phyloP scores from a whole-genome alignment of 2,329 filamentous ascomycete species.

The Fusarium dimerum region DNA sequence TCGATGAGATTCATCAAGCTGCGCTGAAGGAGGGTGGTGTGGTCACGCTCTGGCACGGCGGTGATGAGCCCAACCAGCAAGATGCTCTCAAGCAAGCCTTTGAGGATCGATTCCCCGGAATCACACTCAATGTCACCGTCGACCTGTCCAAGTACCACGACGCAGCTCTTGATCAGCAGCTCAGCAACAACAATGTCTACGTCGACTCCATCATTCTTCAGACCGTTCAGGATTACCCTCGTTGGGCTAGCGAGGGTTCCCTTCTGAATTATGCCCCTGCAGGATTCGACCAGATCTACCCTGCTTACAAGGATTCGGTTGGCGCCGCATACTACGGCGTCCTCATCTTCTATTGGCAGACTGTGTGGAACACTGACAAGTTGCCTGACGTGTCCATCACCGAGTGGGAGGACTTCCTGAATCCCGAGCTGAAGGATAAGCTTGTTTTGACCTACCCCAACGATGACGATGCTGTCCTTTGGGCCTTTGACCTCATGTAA shows the following conservation, averaged over 20 bases:
- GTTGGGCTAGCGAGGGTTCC: slow-evolving; percentile 49
- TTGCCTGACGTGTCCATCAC: not conserved
- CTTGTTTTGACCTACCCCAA: slow-evolving; percentile 56
- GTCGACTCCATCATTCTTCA: slow-evolving; percentile 48
- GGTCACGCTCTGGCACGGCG: slow-evolving; percentile 45
- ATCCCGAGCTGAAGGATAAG: slow-evolving; percentile 53
- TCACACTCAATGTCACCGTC: slow-evolving; percentile 43
- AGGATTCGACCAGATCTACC: too few species aligned
- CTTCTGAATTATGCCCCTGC: slow-evolving; percentile 46
- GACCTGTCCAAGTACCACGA: slow-evolving; percentile 52
- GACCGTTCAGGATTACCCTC: slow-evolving; percentile 52
- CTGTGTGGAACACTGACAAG: not conserved
- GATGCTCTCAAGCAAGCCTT: slow-evolving; percentile 40
- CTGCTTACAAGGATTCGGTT: not conserved
- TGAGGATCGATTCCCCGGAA: slow-evolving; percentile 43
- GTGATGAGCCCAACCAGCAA: slow-evolving; percentile 42
- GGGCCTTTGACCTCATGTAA: slow-evolving; percentile 49
- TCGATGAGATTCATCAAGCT: slow-evolving; percentile 49
- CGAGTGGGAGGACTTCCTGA: slow-evolving; percentile 44
- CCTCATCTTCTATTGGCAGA: not conserved
- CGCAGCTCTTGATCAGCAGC: slow-evolving; percentile 39
- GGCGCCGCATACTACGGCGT: not conserved
- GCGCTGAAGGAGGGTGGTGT: slow-evolving; percentile 45
- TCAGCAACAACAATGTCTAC: slow-evolving; percentile 37
- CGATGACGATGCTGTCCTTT: slow-evolving; percentile 56